Evolutionary conservation across 164 flowering plant species (phyloP).

Genomic region (Paratinospora sagittata): DNA sequence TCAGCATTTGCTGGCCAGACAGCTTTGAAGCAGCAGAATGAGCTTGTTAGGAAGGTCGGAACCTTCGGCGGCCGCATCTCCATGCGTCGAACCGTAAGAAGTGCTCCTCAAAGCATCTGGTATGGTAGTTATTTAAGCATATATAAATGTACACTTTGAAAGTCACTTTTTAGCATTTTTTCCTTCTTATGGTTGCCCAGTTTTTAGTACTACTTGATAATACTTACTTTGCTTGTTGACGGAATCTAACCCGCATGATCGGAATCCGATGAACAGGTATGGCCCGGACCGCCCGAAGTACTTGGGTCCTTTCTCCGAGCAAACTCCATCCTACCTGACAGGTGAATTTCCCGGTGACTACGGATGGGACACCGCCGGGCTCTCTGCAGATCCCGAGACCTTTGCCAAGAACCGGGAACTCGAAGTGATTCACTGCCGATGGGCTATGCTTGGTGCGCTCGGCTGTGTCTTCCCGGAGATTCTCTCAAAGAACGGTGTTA

Average conservation of each 20-base stretch:
- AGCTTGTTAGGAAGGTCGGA: conserved; percentile 38
- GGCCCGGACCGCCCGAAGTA: conserved; percentile 27
- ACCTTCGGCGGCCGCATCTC: conserved; percentile 28
- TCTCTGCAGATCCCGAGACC: conserved; percentile 27
- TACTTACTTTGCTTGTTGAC: background rate
- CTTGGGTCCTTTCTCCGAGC: conserved; percentile 28
- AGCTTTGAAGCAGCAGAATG: conserved; percentile 36
- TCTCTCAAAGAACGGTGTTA: conserved; percentile 23
- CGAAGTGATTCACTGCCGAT: conserved; percentile 24
- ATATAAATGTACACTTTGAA: background rate
- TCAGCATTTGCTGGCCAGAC: conserved; percentile 40
- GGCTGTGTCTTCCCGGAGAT: conserved; percentile 23
- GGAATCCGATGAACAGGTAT: conserved; percentile 20
- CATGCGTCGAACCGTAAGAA: conserved; percentile 40
- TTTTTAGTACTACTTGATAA: too few species aligned
- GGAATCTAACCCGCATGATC: too few species aligned
- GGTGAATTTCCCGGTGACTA: conserved; percentile 34
- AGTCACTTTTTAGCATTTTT: background rate
- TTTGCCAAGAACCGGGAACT: conserved; percentile 27
- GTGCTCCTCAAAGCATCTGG: conserved; percentile 44
- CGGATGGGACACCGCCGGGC: conserved; percentile 29
- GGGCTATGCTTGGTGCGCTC: conserved; percentile 28
- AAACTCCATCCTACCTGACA: conserved; percentile 25
- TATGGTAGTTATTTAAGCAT: conserved; percentile 6
- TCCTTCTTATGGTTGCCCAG: too few species aligned